Evolutionary conservation across 305 asterid species (phyloP).

Genomic region (Solanum chacoense): DNA sequence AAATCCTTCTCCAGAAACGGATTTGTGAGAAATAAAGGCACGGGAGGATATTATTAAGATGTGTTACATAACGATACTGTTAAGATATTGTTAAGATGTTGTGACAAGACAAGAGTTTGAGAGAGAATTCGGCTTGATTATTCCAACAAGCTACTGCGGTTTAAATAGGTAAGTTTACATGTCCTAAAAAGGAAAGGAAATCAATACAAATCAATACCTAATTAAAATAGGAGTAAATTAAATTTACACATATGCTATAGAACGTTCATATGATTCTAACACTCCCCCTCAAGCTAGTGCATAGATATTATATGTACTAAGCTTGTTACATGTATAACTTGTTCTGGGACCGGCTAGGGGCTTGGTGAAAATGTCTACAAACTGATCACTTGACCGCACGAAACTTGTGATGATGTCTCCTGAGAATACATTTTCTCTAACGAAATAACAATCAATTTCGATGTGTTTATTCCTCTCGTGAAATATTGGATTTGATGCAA

Average conservation of each 20-base stretch:
- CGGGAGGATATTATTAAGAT: not conserved
- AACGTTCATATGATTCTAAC: not conserved
- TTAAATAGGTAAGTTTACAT: not conserved
- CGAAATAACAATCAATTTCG: not conserved
- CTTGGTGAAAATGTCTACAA: not conserved
- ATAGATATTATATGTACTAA: not conserved
- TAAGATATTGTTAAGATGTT: not conserved
- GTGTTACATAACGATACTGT: not conserved
- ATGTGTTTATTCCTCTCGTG: not conserved
- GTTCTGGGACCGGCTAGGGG: not conserved
- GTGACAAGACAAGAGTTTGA: not conserved
- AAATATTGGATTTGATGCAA: not conserved
- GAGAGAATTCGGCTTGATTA: not conserved
- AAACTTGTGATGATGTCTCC: not conserved
- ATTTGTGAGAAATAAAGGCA: not conserved
- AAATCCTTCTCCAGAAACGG: not conserved
- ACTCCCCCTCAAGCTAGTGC: not conserved
- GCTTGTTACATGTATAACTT: not conserved
- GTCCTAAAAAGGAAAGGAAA: not conserved
- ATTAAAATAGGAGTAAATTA: not conserved
- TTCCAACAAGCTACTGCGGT: not conserved
- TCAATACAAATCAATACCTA: not conserved
- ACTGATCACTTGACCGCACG: not conserved
- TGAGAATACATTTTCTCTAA: not conserved
- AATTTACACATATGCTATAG: not conserved